Evolutionary conservation across 2,329 filamentous ascomycete species (phyloP).

Genomic region (Teratosphaeria nubilosa): DNA sequence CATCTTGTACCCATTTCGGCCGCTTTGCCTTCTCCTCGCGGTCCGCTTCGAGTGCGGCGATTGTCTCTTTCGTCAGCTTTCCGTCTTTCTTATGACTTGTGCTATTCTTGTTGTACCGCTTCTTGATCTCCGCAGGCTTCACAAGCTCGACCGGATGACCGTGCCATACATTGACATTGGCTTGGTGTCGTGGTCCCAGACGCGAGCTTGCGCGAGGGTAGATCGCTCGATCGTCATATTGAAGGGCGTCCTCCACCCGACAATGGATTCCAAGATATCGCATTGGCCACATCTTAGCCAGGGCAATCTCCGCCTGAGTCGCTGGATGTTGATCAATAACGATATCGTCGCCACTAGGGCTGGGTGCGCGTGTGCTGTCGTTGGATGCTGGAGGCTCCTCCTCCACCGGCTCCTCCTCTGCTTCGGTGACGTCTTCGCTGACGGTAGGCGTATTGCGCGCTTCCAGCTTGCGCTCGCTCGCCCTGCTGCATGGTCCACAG

Average conservation of each 20-base stretch:
- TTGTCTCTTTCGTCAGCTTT: conserved; percentile 68
- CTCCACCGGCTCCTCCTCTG: conserved; percentile 51
- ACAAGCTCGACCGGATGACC: conserved; percentile 83
- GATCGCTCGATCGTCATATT: conserved; percentile 88
- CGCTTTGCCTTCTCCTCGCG: conserved; percentile 68
- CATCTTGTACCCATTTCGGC: conserved; percentile 89
- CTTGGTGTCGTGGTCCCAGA: conserved; percentile 83
- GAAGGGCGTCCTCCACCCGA: conserved; percentile 85
- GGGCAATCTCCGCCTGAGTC: conserved; percentile 80
- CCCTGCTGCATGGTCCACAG: conserved; percentile 87
- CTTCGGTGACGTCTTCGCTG: conserved; percentile 42
- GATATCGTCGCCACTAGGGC: conserved; percentile 35
- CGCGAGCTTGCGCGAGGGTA: conserved; percentile 92
- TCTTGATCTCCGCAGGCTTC: conserved; percentile 78
- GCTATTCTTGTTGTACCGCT: conserved; percentile 53
- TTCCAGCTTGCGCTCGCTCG: conserved; percentile 88
- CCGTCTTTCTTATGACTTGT: conserved; percentile 58
- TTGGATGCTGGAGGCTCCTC: conserved; percentile 46
- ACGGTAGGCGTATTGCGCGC: conserved; percentile 74
- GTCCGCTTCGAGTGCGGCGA: conserved; percentile 71
- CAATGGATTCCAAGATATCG: conserved; percentile 93
- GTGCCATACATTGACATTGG: conserved; percentile 73
- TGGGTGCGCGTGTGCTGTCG: conserved; percentile 52
- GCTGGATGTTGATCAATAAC: conserved; percentile 50
- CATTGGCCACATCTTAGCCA: conserved; percentile 92